A percentile compares a stretch with the other conserved stretches of the same genome.
These are phyloP conservation scores for Acanthamoeba lenticulata DNA, from an alignment of 208 protist genomes.

Conservation along the genomic window DNA sequence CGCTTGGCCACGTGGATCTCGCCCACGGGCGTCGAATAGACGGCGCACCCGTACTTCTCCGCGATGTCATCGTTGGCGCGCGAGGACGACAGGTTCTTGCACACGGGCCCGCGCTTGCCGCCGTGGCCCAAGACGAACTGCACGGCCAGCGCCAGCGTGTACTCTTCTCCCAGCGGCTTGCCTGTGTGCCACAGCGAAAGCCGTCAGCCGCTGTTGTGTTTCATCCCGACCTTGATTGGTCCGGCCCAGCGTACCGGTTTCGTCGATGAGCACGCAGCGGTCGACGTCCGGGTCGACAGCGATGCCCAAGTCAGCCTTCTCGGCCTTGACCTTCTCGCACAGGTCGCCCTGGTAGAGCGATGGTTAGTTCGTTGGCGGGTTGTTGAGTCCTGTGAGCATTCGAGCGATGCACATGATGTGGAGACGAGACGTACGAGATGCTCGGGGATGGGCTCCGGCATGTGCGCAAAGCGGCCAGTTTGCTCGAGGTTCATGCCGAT, in stretches of 20 bases:
- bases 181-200: neutral
- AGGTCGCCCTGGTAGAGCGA: constrained; percentile 32
- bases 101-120: constrained; percentile 71
- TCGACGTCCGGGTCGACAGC: constrained; percentile 88
- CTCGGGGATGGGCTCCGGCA: constrained; percentile 85
- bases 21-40: constrained; percentile 82
- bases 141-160: constrained; percentile 85
- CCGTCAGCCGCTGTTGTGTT: too few species aligned
- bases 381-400: too few species aligned
- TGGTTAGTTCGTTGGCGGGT: neutral
- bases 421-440: constrained; percentile 70
- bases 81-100: constrained; percentile 86
- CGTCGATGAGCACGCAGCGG: constrained; percentile 85
- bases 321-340: constrained; percentile 76
- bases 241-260: constrained; percentile 69
- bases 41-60: constrained; percentile 70
- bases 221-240: too few species aligned
- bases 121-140: constrained; percentile 79
- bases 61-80: constrained; percentile 78
- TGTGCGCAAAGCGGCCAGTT: constrained; percentile 85
- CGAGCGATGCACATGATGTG: too few species aligned
- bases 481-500: constrained; percentile 79
- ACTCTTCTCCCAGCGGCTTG: constrained; percentile 81
- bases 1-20: constrained; percentile 85
- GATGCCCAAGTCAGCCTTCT: constrained; percentile 84